Evolutionary conservation across 2,329 filamentous ascomycete genomes (phyloP), one percentile per base, ranked within the genome.

Genomic region (Allantophomopsis cytisporea): DNA sequence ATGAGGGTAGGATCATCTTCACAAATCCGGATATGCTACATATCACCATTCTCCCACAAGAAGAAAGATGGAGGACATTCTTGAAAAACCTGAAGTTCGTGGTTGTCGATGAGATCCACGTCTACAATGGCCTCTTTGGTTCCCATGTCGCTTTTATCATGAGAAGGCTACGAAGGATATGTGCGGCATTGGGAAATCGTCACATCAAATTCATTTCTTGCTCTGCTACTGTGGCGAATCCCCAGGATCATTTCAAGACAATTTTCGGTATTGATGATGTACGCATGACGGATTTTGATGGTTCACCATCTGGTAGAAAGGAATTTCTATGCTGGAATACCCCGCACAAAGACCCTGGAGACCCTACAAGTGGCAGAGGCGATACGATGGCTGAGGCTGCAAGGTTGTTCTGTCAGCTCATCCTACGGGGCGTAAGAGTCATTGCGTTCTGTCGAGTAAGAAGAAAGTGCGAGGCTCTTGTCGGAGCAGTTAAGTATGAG

Each of bases 1-100:
- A 96, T 31, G 79, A 93, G 59, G 91, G 83, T 1, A 73, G 86
- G 17, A 86, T 96, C 45, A 89, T 98, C 38, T 95, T 98, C 53
- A 98, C 91, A 0, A 98, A 98, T 50, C 91, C 91, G 0, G 91
- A 98, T 53, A 98, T 96, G 88, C 69, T 98, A 30, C 91, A 98
- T 50, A 76, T 95, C 28, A 93, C 86, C 0, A 93, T 98, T 18
- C 61, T 98, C 3, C 89, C 91, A 0, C 84, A 95, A 52, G 91
- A 98, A 61, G 81, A 86, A 45, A 73, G 73, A 21, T 98, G 91
- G 91, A 73, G 88, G 36, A 75, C 73, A 0, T 96, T 94, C 49
- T 59, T 98, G n/a, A 76, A 85, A 56, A 87, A 94, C 47, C 62
- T 98, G 12, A 83, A 80, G 47, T 95, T 83, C 53, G 88, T 98